Evolutionary conservation across 495 filamentous ascomycete genomes (phyloP).

Genomic region (Cairneyella variabilis): DNA sequence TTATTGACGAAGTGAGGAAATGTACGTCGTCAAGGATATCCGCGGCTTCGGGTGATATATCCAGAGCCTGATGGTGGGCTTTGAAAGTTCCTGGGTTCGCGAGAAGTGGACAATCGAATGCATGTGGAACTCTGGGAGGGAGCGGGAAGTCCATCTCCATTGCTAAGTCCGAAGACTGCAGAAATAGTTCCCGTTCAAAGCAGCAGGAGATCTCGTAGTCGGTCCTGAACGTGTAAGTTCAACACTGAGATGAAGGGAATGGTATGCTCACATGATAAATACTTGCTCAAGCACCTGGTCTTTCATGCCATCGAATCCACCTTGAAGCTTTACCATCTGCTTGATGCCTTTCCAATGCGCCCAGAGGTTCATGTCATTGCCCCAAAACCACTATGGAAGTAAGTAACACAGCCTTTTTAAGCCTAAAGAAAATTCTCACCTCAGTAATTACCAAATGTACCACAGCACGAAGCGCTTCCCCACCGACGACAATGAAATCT

Average conservation of each 20-base stretch:
- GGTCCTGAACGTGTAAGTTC: slow-evolving; percentile 9
- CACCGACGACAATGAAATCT: slow-evolving; percentile 14
- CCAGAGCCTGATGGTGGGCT: background rate
- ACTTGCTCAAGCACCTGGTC: slow-evolving; percentile 6
- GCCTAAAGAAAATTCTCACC: too few relatives aligned
- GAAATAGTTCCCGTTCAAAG: slow-evolving; percentile 20
- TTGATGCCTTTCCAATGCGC: slow-evolving; percentile 24
- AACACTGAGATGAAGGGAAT: background rate
- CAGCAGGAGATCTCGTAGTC: slow-evolving; percentile 24
- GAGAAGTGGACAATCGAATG: background rate
- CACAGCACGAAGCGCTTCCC: slow-evolving; percentile 21
- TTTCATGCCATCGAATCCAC: slow-evolving; percentile 9
- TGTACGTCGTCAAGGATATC: slow-evolving; percentile 19
- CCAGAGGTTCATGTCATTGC: slow-evolving; percentile 19
- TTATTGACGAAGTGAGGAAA: slow-evolving; percentile 20
- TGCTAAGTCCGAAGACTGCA: slow-evolving; percentile 5
- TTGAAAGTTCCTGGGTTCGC: background rate
- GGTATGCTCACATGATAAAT: slow-evolving; percentile 1
- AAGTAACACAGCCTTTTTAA: too few relatives aligned
- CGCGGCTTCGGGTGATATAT: background rate
- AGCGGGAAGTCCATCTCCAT: background rate
- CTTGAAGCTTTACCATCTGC: slow-evolving; percentile 17
- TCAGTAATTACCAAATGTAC: slow-evolving; percentile 26
- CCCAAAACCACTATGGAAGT: slow-evolving; percentile 28
- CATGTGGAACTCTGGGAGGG: background rate